Base-by-base conservation (phyloP, 176 grass and related monocot species). In the Rhynchospora breviuscula region DNA sequence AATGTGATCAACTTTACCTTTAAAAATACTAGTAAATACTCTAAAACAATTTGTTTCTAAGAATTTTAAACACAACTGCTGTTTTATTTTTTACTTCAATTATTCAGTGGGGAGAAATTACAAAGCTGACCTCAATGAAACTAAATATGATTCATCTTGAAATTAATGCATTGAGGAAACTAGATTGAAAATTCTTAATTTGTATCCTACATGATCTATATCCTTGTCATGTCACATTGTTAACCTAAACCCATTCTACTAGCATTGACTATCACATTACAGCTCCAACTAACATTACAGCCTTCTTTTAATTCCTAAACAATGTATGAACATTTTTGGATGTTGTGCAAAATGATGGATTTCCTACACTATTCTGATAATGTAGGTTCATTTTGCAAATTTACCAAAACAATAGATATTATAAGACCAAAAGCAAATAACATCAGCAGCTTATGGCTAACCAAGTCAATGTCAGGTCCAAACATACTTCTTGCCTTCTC, bases 401-500 rank as follows among this genome's bases (percentile, higher is more conserved):
- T 66, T 82, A 62, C 43, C 63, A 82, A 82, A 26, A 67, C 52
- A 84, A 60, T 63, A 58, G 68, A 31, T 15, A 81, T 7, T 54
- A 64, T 33, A 43, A 75, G 9, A 67, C 26, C 5, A 15, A 35
- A 81, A 31, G 25, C 66, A 59, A 59, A 86, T 57, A 49, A 53
- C 5, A 65, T 71, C 29, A 59, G 74, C 87, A 78, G 29, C 23
- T 83, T 62, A 62, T 79, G 75, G 49, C 84, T 67, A 90, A 95
- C 92, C 95, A 98, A 90, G 72, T 93, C 77, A 59, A 95, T 85
- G 74, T 95, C 88, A 0, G 86, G 83, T 45, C 95, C 92, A 82
- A 98, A 81, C 95, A 98, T 98, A 56, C 65, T 87, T 83, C 91
- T 95, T 22, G 91, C 95, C 86, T 98, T 98, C 71, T 93, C 92